Conservation (phyloP, 352 stramenopile species). For the Phytophthora ohioensis region DNA sequence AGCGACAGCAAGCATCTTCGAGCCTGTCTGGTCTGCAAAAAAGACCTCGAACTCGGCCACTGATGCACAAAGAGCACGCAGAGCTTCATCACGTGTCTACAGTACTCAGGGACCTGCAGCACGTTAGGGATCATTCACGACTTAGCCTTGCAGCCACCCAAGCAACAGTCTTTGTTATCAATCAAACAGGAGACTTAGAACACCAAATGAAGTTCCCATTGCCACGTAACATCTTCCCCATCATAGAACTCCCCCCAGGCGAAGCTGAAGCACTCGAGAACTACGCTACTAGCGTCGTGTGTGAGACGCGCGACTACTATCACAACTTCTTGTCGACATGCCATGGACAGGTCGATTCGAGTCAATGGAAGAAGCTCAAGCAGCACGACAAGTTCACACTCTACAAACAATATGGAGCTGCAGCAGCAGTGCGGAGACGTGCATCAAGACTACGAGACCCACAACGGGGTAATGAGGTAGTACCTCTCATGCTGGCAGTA, state of each 20-base stretch:
- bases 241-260: conserved; percentile 19
- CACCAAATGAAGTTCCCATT: conserved; percentile 41
- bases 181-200: background rate
- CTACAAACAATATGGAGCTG: conserved; percentile 38
- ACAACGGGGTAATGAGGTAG: conserved; percentile 20
- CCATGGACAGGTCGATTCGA: conserved; percentile 31
- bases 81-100: conserved; percentile 10
- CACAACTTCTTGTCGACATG: conserved; percentile 36
- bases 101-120: conserved; percentile 3
- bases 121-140: conserved; percentile 20
- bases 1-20: background rate
- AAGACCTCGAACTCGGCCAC: background rate
- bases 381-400: conserved; percentile 39
- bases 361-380: conserved; percentile 45
- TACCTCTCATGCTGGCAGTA: conserved; percentile 47
- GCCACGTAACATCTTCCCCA: conserved; percentile 37
- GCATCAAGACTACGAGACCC: conserved; percentile 21
- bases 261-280: conserved; percentile 23
- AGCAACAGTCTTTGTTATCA: background rate
- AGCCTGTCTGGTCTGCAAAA: conserved; percentile 26
- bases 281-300: conserved; percentile 30
- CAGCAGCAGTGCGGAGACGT: conserved; percentile 8
- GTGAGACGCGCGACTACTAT: conserved; percentile 38
- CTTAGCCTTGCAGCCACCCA: conserved; percentile 24
- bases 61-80: conserved; percentile 28